These are phyloP conservation scores for Escovopsis sp. DNA, from an alignment of 2,329 filamentous ascomycete genomes.

Conservation along the genomic window DNA sequence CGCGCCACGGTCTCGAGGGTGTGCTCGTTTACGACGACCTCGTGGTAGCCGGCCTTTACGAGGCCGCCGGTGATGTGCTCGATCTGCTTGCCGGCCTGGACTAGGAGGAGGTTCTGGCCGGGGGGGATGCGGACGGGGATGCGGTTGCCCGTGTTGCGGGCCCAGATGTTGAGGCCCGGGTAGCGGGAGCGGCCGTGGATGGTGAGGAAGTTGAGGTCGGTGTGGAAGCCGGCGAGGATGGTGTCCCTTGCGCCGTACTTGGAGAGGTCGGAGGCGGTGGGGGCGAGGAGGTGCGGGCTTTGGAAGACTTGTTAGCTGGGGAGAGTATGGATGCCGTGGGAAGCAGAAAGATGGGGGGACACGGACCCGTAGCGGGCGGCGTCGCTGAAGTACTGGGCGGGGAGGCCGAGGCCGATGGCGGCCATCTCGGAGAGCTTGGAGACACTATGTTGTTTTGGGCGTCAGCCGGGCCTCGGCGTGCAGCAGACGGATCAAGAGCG, in stretches of 20 bases:
- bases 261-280: constrained; percentile 41
- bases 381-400: constrained; percentile 36
- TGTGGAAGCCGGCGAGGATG: constrained; percentile 49
- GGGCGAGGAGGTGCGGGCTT: constrained; percentile 46
- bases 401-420: constrained; percentile 39
- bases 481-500: no score
- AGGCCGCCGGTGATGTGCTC: constrained; percentile 47
- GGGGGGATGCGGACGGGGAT: constrained; percentile 44
- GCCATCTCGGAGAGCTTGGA: constrained; percentile 44
- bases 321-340: neutral
- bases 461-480: neutral
- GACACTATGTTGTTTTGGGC: constrained; percentile 23
- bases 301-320: neutral
- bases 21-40: constrained; percentile 42
- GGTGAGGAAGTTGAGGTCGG: constrained; percentile 49
- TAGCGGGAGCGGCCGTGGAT: constrained; percentile 50
- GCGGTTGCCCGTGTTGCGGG: constrained; percentile 44
- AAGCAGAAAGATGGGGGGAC: neutral
- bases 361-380: constrained; percentile 40
- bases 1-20: constrained; percentile 33
- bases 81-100: constrained; percentile 48
- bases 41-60: constrained; percentile 47
- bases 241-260: constrained; percentile 40
- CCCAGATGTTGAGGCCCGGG: constrained; percentile 48
- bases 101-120: constrained; percentile 42